Percentiles rank a stretch among this genome's conserved stretches.
These are phyloP conservation scores for Ceriops zippeliana DNA, from an alignment of 345 rosid genomes.

Conservation along the genomic window DNA sequence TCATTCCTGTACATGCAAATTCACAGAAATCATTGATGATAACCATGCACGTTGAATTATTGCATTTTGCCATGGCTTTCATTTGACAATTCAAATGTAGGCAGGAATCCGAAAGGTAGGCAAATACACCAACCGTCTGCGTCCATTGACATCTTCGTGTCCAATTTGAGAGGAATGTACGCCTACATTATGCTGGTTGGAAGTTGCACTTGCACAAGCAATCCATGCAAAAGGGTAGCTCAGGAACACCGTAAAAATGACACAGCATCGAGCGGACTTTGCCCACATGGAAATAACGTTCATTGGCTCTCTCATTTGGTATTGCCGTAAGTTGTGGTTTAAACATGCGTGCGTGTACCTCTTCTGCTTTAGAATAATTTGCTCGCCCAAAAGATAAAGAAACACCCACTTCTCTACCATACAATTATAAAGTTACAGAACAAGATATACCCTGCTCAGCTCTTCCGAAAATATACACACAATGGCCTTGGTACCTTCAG, in stretches of 20 bases:
- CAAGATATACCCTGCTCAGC: conserved; percentile 15
- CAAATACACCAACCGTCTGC: not conserved
- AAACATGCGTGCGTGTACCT: too few relatives aligned
- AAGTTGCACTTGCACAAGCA: too few relatives aligned
- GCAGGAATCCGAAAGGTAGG: not conserved
- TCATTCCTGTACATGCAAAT: too few relatives aligned
- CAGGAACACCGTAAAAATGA: too few relatives aligned
- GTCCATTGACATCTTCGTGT: too few relatives aligned
- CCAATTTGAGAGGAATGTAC: too few relatives aligned
- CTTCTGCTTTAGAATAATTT: not conserved
- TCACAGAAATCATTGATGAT: too few relatives aligned
- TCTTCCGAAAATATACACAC: conserved; percentile 15
- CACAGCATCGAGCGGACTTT: too few relatives aligned
- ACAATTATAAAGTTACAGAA: conserved; percentile 11
- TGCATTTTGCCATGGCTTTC: not conserved
- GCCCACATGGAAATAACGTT: not conserved
- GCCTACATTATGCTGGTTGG: too few relatives aligned
- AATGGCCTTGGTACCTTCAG: conserved; percentile 24
- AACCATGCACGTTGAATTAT: not conserved
- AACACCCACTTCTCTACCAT: conserved; percentile 2
- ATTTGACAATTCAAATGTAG: not conserved
- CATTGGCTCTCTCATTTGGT: conserved; percentile 25
- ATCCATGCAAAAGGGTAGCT: too few relatives aligned
- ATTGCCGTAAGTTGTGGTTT: conserved; percentile 13
- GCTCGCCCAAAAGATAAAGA: not conserved